These are phyloP conservation scores for Calonectria leucothoes DNA, from an alignment of 2,329 filamentous ascomycete genomes.

Conservation along the genomic window DNA sequence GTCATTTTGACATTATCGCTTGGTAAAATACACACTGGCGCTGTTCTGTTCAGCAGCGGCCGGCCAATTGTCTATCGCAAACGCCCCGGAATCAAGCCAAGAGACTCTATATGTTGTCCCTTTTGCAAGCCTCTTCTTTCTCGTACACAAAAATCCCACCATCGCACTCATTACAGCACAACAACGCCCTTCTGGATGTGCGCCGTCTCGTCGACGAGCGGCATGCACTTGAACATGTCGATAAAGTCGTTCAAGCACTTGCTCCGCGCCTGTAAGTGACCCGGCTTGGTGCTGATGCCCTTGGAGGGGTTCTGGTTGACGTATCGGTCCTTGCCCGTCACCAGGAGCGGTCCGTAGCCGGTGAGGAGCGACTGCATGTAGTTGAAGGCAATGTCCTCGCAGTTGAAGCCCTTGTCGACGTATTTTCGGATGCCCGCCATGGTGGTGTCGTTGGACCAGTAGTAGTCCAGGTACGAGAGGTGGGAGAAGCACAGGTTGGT, in stretches of 20 bases:
- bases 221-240: conserved; percentile 45
- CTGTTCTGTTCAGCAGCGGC: background rate
- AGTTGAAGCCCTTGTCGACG: conserved; percentile 50
- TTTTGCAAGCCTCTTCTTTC: background rate
- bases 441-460: conserved; percentile 44
- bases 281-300: conserved; percentile 44
- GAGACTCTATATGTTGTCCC: background rate
- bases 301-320: conserved; percentile 40
- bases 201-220: conserved; percentile 43
- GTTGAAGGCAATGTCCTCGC: conserved; percentile 54
- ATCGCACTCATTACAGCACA: conserved; percentile 23
- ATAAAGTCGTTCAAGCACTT: conserved; percentile 46
- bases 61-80: background rate
- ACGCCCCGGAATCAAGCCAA: background rate
- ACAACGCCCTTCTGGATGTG: conserved; percentile 40
- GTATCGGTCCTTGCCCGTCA: conserved; percentile 41
- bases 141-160: background rate
- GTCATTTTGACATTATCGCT: background rate
- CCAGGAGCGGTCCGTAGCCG: conserved; percentile 45
- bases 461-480: conserved; percentile 50
- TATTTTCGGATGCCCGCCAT: conserved; percentile 45
- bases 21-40: background rate
- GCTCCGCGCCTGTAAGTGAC: conserved; percentile 42
- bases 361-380: conserved; percentile 47
- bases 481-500: conserved; percentile 51